Evolutionary conservation across 176 grass and related monocot species (phyloP).

Genomic region (Carex littledalei): DNA sequence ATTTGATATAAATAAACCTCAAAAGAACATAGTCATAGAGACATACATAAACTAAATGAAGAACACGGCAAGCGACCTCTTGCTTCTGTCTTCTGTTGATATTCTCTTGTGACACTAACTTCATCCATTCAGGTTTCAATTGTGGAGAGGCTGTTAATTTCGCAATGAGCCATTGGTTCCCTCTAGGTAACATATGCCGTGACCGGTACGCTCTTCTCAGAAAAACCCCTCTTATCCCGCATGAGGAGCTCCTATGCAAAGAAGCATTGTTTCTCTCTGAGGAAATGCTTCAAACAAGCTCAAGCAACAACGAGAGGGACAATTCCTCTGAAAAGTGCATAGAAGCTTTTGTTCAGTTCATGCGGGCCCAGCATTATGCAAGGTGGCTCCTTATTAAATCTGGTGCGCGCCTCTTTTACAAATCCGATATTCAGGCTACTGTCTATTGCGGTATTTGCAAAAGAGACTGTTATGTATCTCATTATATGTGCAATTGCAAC

Average conservation of each 20-base stretch:
- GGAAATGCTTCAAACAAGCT: conserved; percentile 26
- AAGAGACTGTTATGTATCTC: conserved; percentile 69
- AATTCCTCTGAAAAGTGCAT: conserved; percentile 45
- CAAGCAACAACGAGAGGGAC: conserved; percentile 30
- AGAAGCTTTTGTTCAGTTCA: conserved; percentile 69
- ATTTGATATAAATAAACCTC: neutral
- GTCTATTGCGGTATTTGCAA: conserved; percentile 68
- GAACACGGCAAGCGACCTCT: neutral
- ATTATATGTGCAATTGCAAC: conserved; percentile 61
- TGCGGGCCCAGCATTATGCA: conserved; percentile 48
- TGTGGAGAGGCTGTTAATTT: conserved; percentile 99
- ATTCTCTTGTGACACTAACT: neutral
- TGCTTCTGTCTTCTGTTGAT: neutral
- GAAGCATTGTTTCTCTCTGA: conserved; percentile 53
- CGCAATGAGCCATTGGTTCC: conserved; percentile 73
- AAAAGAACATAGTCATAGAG: neutral
- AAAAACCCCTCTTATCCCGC: conserved; percentile 61
- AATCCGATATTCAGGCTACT: conserved; percentile 34
- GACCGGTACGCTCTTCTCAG: conserved; percentile 81
- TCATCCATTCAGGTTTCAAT: conserved; percentile 66
- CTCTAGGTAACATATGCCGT: conserved; percentile 60
- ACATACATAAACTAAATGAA: neutral
- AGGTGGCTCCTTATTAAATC: conserved; percentile 50
- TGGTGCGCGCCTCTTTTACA: conserved; percentile 51
- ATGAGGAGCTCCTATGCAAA: conserved; percentile 83